phyloP scores from a whole-genome alignment of 163 green algal species.

The Chlamydomonas reinhardtii region DNA sequence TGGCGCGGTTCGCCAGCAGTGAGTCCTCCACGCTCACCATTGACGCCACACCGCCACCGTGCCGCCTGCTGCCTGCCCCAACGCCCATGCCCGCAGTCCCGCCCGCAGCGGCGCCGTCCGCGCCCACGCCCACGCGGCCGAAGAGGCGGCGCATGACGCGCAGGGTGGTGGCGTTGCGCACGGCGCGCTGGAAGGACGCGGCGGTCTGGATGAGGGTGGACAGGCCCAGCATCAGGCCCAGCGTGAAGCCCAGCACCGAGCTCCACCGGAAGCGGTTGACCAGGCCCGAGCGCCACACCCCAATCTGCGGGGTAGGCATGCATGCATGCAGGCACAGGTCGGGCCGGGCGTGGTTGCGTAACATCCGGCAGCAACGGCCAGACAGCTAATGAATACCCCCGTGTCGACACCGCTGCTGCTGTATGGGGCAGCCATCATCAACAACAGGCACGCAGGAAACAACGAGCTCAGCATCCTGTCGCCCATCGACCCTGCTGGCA shows the following conservation, averaged over 20 bases:
- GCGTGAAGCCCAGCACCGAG: conserved; percentile 40
- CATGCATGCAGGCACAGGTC: background rate
- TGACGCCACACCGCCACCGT: no score
- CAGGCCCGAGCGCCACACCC: background rate
- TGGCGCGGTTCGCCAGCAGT: conserved; percentile 8
- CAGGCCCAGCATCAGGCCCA: conserved; percentile 36
- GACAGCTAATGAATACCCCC: no score
- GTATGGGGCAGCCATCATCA: no score
- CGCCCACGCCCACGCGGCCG: background rate
- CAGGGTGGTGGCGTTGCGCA: background rate
- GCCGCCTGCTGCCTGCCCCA: background rate
- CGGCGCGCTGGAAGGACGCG: conserved; percentile 22
- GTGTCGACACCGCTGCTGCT: no score
- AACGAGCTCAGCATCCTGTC: no score
- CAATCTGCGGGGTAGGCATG: background rate
- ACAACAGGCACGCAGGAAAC: no score
- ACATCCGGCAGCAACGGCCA: no score
- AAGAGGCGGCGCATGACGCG: background rate
- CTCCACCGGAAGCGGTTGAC: conserved; percentile 6
- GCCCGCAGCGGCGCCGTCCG: background rate
- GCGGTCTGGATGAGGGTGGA: conserved; percentile 43
- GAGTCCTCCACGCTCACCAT: background rate
- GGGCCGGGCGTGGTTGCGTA: no score
- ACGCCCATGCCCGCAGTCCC: background rate
- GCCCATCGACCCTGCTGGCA: no score